Conservation (phyloP, 352 stramenopile species). For the Pythium chondricola region DNA sequence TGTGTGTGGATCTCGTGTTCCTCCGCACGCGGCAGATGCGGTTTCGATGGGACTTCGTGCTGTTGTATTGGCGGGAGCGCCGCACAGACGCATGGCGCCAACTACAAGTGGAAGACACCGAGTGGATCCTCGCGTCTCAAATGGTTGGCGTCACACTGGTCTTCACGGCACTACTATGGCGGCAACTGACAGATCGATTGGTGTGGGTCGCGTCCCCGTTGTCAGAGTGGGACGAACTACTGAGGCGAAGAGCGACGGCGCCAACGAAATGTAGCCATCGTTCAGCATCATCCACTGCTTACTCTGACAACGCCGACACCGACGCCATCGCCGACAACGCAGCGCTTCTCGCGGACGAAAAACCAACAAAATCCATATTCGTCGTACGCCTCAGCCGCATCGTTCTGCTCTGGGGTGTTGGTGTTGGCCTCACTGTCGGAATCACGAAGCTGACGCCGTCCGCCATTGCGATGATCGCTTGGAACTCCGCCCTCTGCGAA, state of each 20-base stretch:
- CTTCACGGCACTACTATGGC: conserved; percentile 29
- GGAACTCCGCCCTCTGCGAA: conserved; percentile 51
- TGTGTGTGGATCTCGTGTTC: conserved; percentile 37
- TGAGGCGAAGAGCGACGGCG: conserved; percentile 14
- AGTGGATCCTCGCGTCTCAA: conserved; percentile 34
- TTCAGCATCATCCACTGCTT: too few relatives aligned
- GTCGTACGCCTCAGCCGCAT: conserved; percentile 1
- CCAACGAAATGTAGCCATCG: conserved; percentile 12
- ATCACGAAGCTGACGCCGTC: conserved; percentile 33
- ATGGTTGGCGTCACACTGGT: conserved; percentile 24
- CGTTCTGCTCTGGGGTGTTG: conserved; percentile 7
- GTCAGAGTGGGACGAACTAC: conserved; percentile 37
- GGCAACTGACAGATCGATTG: conserved; percentile 15
- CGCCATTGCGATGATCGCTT: conserved; percentile 43
- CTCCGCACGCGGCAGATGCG: conserved; percentile 51
- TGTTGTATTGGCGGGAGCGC: conserved; percentile 37
- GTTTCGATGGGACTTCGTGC: conserved; percentile 39
- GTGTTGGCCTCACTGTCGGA: conserved; percentile 19
- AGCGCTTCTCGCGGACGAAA: not conserved
- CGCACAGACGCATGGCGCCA: conserved; percentile 19
- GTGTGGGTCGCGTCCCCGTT: conserved; percentile 37
- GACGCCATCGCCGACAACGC: not conserved
- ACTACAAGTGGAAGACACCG: conserved; percentile 38
- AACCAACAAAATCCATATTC: not conserved
- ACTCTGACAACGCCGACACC: not conserved